Percentiles rank a stretch among this genome's conserved stretches.
Conservation (phyloP, 2,329 filamentous ascomycete genomes). For the Calonectria henricotiae region DNA sequence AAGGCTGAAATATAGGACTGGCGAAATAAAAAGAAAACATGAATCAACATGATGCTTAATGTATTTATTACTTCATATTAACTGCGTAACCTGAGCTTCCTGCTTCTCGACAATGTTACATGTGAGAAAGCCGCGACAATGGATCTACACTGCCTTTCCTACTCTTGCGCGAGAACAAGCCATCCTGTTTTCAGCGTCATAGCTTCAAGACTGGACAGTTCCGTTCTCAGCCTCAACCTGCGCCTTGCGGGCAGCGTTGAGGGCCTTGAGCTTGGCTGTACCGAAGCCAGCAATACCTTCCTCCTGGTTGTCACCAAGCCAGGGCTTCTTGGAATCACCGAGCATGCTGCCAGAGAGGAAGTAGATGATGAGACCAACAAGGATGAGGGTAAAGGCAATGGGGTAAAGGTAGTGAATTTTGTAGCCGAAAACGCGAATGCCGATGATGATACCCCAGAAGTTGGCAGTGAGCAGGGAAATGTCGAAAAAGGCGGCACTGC, state of each 20-base stretch:
- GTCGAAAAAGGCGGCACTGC: constrained; percentile 95
- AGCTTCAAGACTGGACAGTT: background rate
- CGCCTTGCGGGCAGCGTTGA: constrained; percentile 70
- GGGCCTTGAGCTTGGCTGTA: constrained; percentile 85
- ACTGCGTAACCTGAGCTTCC: constrained; percentile 3
- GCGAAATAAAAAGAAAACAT: background rate
- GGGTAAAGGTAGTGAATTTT: constrained; percentile 92
- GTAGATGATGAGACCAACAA: constrained; percentile 88
- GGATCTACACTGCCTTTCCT: background rate
- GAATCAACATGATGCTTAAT: background rate
- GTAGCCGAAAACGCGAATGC: constrained; percentile 87
- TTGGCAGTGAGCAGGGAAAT: constrained; percentile 94
- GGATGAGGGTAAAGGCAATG: constrained; percentile 93
- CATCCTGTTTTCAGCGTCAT: background rate
- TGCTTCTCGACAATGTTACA: background rate
- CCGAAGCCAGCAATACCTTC: constrained; percentile 84
- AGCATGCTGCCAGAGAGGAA: constrained; percentile 87
- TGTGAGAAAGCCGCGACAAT: constrained; percentile 1
- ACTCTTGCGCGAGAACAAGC: constrained; percentile 12
- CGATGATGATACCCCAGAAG: constrained; percentile 97
- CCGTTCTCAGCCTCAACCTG: constrained; percentile 55
- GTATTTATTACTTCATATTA: background rate
- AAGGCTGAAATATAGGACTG: background rate
- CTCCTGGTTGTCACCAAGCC: constrained; percentile 92
- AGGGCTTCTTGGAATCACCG: constrained; percentile 94